These are phyloP conservation scores for Apiospora phragmitis DNA, from an alignment of 2,329 filamentous ascomycete genomes.

Conservation along the genomic window DNA sequence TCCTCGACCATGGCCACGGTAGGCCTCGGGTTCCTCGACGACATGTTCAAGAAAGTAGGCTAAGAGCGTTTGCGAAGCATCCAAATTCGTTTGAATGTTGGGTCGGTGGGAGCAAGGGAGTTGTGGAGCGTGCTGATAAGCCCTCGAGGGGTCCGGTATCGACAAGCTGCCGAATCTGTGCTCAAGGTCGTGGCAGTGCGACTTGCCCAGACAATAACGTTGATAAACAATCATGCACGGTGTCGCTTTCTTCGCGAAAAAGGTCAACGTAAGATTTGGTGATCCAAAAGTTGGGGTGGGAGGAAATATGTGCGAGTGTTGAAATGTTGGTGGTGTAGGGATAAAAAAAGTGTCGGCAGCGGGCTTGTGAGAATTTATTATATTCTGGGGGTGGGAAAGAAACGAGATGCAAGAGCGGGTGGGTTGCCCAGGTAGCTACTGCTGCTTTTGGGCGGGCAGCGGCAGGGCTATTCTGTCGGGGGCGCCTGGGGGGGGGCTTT, in stretches of 20 bases:
- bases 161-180: constrained; percentile 1
- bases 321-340: neutral
- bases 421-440: constrained; percentile 11
- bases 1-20: constrained; percentile 6
- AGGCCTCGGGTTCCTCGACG: neutral
- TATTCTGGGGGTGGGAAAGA: constrained; percentile 13
- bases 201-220: neutral
- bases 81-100: constrained; percentile 1
- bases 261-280: neutral
- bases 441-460: constrained; percentile 9
- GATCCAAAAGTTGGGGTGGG: neutral
- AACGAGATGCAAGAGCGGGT: constrained; percentile 12
- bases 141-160: constrained; percentile 5
- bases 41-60: constrained; percentile 1
- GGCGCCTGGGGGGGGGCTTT: neutral
- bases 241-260: neutral
- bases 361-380: constrained; percentile 10
- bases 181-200: neutral
- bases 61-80: neutral
- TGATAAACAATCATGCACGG: neutral
- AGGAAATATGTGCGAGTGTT: neutral
- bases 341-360: constrained; percentile 7
- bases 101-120: neutral
- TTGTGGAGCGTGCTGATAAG: constrained; percentile 5
- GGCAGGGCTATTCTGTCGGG: constrained; percentile 4